Base-by-base conservation (phyloP, 2,329 filamentous ascomycete genomes). In the Colletotrichum sp. region DNA sequence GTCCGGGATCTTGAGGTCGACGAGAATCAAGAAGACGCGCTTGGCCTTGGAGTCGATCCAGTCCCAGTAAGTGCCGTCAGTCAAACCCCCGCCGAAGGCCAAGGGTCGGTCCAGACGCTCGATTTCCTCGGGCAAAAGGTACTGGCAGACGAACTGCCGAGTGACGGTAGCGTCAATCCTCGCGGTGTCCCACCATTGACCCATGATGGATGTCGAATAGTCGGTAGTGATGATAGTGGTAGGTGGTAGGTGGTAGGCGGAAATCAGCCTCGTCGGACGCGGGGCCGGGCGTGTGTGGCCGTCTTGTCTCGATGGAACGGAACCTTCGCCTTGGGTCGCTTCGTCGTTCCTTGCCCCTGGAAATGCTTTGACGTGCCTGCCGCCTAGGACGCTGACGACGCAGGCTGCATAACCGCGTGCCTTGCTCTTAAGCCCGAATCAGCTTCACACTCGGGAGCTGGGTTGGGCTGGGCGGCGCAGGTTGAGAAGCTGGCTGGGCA, bases 11-110 rank as follows among this genome's bases (percentile, higher is more conserved):
- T 91, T 92, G 29, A 95, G 85, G 78, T 95, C 93, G 68, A 91
- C 87, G 31, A 95, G 85, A 51, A 94, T 91, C 61, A 96, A 85
- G 78, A 95, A 95, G 51, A 95, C 86, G 61, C 91, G 88, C 78
- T 91, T 92, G 8, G 92, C 92, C 77, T 92, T 92, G 69, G 90
- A 85, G 61, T 93, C 84, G 71, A 95, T 94, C 92, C 93, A 95
- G 80, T 95, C 93, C 86, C 93, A 92, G 80, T 95, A 95, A 1
- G 93, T 95, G 75, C 92, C 90, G 81, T 94, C 91, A 6, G 93
- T 95, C 70, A 90, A 82, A 69, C 90, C 90, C 77, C 92, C 91
- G 34, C 93, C 93, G 81, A 94, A 95, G 15, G 86, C 89, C 61
- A 94, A 85, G 11, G 90, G 90, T 54, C 86, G 85, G 78, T 93